Conservation (phyloP, 306 rosid genomes). For the Medicago ruthenica region DNA sequence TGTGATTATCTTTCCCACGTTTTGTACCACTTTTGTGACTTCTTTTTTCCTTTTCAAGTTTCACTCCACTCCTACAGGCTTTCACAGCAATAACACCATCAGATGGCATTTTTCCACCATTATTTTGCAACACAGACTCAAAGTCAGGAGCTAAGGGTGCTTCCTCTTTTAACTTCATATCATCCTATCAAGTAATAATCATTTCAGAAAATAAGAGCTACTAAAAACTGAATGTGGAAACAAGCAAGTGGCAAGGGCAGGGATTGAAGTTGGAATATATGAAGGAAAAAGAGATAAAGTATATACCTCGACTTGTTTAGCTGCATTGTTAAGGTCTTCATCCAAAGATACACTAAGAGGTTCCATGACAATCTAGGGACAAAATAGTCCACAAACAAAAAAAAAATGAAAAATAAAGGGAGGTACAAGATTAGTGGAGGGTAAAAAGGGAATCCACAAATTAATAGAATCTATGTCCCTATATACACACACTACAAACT, state of each 20-base stretch:
- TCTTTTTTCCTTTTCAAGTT: conserved; percentile 40
- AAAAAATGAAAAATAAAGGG: not conserved
- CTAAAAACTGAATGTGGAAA: not conserved
- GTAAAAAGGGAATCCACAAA: not conserved
- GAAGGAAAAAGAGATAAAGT: not conserved
- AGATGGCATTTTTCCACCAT: conserved; percentile 6
- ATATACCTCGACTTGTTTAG: conserved; percentile 71
- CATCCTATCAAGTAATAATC: not conserved
- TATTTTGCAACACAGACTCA: not conserved
- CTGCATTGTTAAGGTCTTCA: conserved; percentile 78
- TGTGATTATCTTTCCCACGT: conserved; percentile 49
- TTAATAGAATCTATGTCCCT: not conserved
- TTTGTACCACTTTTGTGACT: conserved; percentile 52
- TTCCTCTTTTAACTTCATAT: not conserved
- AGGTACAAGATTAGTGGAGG: not conserved
- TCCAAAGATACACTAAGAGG: conserved; percentile 73
- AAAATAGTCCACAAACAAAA: not conserved
- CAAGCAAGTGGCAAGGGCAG: not conserved
- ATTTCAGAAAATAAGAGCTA: not conserved
- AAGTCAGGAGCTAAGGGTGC: not conserved
- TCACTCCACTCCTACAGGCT: conserved; percentile 49
- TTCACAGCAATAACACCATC: conserved; percentile 65
- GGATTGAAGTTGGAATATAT: not conserved
- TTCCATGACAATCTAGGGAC: conserved; percentile 62
- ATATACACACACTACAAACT: no score